Conservation (phyloP, 225 moss, liverwort and hornwort species). For the Pseudisothecium myosuroides region DNA sequence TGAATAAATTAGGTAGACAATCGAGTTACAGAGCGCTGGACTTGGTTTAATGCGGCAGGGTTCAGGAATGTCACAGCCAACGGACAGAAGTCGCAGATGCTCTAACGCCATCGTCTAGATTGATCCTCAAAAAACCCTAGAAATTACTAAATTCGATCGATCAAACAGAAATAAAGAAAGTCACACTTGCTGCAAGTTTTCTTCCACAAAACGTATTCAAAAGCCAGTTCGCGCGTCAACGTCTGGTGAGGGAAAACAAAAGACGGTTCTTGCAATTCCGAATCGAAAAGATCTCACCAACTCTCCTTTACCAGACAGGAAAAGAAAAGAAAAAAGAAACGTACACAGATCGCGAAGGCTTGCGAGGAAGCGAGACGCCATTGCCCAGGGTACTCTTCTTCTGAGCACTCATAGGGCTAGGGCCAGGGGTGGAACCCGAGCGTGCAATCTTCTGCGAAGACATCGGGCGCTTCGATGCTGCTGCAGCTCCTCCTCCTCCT, state of each 20-base stretch:
- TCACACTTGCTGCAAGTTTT: not conserved
- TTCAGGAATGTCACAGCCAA: not conserved
- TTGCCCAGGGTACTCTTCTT: conserved; percentile 36
- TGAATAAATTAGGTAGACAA: not conserved
- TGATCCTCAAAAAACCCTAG: not conserved
- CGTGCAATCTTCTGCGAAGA: conserved; percentile 41
- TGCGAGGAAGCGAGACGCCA: conserved; percentile 42
- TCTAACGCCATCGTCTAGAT: not conserved
- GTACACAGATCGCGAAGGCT: conserved; percentile 47
- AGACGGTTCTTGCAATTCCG: not conserved
- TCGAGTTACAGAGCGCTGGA: not conserved
- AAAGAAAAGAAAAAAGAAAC: not conserved
- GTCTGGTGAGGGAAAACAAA: not conserved
- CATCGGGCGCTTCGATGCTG: conserved; percentile 35
- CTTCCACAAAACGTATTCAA: not conserved
- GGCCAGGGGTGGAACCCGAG: conserved; percentile 18
- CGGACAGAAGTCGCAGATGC: not conserved
- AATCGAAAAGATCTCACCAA: not conserved
- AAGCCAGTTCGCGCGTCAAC: not conserved
- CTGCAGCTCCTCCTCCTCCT: conserved; percentile 9
- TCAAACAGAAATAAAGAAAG: not conserved
- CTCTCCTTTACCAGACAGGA: not conserved
- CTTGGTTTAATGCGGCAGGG: not conserved
- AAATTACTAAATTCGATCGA: not conserved
- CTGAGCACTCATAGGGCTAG: conserved; percentile 14